phyloP scores from a whole-genome alignment of 2,329 filamentous ascomycete genomes.

The Tolypocladium nubicola region DNA sequence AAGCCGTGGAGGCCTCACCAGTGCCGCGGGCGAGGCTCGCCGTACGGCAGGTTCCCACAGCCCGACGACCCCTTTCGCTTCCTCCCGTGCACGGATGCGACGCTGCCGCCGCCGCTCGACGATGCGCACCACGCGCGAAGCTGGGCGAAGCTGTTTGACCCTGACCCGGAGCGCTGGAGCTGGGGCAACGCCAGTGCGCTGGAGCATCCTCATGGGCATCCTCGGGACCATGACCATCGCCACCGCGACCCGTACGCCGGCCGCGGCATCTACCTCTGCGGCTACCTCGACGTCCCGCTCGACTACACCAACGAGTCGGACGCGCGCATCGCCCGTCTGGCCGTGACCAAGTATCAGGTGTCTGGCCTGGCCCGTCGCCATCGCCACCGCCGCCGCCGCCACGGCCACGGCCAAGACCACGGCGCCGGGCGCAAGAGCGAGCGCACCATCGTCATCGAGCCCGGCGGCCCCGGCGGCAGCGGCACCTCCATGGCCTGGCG shows the following conservation, averaged over 20 bases:
- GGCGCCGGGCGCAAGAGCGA: slow-evolving; percentile 25
- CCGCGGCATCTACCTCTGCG: slow-evolving; percentile 35
- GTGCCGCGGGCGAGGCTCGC: slow-evolving; percentile 2
- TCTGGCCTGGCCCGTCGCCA: slow-evolving; percentile 25
- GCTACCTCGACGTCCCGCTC: slow-evolving; percentile 36
- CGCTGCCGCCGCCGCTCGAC: slow-evolving; percentile 29
- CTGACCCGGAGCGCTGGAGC: slow-evolving; percentile 33
- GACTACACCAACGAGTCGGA: slow-evolving; percentile 36
- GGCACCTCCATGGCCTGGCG: slow-evolving; percentile 32
- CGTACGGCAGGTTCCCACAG: slow-evolving; percentile 22
- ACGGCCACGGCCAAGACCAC: neutral
- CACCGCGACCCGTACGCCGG: slow-evolving; percentile 21
- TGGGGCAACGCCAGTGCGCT: slow-evolving; percentile 24
- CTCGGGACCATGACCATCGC: neutral
- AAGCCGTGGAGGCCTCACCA: slow-evolving; percentile 2
- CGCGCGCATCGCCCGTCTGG: slow-evolving; percentile 30
- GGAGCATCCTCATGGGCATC: neutral
- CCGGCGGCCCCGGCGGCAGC: slow-evolving; percentile 39
- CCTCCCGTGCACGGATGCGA: slow-evolving; percentile 33
- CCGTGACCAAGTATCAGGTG: slow-evolving; percentile 38
- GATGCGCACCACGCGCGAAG: slow-evolving; percentile 22
- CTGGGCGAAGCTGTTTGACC: slow-evolving; percentile 32
- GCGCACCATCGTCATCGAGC: slow-evolving; percentile 38
- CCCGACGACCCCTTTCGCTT: slow-evolving; percentile 34
- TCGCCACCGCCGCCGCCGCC: slow-evolving; percentile 7